Base-by-base conservation (phyloP, 108 stramenopile genomes). In the Skeletonema tropicum region DNA sequence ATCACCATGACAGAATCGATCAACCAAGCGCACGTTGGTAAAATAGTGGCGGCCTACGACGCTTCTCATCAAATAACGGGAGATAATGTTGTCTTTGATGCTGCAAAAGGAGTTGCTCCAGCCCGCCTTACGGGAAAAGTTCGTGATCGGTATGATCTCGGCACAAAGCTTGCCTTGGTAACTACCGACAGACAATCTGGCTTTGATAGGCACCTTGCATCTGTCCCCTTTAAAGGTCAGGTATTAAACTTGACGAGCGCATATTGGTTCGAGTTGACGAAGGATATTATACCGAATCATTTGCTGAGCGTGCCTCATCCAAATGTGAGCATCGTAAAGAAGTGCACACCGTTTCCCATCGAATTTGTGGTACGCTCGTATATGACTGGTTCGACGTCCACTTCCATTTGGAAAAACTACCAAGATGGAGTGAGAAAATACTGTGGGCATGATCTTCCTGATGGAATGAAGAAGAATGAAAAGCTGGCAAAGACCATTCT, bases 351-450 rank as follows among this genome's bases (percentile, higher is more conserved):
- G 5, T 99, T 99, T 74, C 97, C 99, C 0, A 94, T 99, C 71
- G 99, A 99, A 80, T 98, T 99, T 68, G 99, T 99, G 17, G 96
- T 98, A 23, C 89, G 92, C 86, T 82, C 92, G 12, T 97, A 94
- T 89, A 90, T 97, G 87, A 98, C 98, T 3, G 98, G 98, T 25
- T 95, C 94, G 17, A 98, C 99, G 7, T 87, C 86, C 32, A 99
- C 99, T 8, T 98, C 97, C 6, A 93, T 99, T 64, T 99, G 99
- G 99, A 99, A 96, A 66, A 96, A 99, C 74, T 99, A 99, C 82
- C 86, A 87, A 60, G 86, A 92, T 55, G 99, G 99, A 0, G 96
- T 94, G 6, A 84, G 98, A 25, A 79, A 83, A 7, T 99, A 98
- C 83, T 99, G 99, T 80, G 99, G 99, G 26, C 96, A 98, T 74